Base-by-base conservation (phyloP, 495 filamentous ascomycete species). In the Podospora didyma region DNA sequence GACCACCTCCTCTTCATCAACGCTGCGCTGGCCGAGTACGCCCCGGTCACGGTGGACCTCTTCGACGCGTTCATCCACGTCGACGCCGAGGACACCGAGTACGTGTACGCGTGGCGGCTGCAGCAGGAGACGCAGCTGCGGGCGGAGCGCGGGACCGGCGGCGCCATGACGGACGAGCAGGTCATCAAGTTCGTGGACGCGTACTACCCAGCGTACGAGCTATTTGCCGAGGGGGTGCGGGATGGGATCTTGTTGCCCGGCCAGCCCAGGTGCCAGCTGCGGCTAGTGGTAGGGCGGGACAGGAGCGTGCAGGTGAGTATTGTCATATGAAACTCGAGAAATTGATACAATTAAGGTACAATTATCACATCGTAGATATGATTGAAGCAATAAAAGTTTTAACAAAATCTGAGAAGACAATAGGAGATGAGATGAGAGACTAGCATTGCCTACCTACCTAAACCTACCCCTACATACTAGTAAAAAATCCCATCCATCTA, bases 51-150 rank as follows among this genome's bases (percentile, higher is more conserved):
- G 7, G 26, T 31, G 26, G 74, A 88, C 76, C 82, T 65, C 55
- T 80, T 96, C 37, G 83, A 94, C 69, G 88, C 89, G 12, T 82
- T 97, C 66, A 82, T 97, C 45, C 92, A 96, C 69, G 85, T 97
- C 57, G 93, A 97, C 66, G 89, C 93, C 11, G 79, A 88, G 65
- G 74, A 95, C 55, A 79, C 77, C 16, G 75, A 77, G 53, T 95
- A 79, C 63, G 93, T 96, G 39, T 97, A 96, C 66, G 84, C 82
- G 57, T 97, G 93, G 93, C 85, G 93, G 17, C 71, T 84, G 53
- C 76, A 97, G 68, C 90, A 95, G 68, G 93, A 97, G 70, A 78
- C 75, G 22, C 78, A 76, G 50, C 74, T 97, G 61, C 78, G 88
- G 17, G 73, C 44, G 4, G 62, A 69, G 45, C 89, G 69, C 2